Evolutionary conservation across 1,139 yeast genomes (phyloP), one percentile per base, ranked within the genome.

Genomic region (Protomyces pachydermus): DNA sequence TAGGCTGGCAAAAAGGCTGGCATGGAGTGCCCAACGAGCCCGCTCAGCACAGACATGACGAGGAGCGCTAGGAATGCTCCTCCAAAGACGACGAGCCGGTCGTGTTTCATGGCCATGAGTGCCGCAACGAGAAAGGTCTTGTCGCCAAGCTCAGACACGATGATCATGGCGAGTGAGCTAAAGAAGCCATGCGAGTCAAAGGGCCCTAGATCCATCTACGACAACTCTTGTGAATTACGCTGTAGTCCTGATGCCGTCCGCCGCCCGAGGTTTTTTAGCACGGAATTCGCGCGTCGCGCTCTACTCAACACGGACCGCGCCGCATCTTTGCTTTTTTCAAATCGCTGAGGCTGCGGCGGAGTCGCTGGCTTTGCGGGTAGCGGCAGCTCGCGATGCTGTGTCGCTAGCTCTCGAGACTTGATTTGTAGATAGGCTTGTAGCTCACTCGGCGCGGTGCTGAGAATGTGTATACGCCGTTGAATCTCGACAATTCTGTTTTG

Each of bases 81-180:
- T 10, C 91, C 80, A 73, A 93, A 91, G 18, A 93, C 98, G 56
- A 90, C 81, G 70, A 83, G 71, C 72, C 96, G 81, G 25, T 91
- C 83, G 76, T 91, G 87, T 73, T 89, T 87, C 98, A 95, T 93
- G 42, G 98, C 97, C 97, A 93, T 91, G 69, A 93, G 81, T 1
- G 98, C 98, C 35, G 98, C 97, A 70, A 95, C 91, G 70, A 93
- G 81, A 73, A 93, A 93, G 0, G 99, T 93, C 78, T 93, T 95
- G 76, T 93, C 99, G 65, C 98, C 98, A 67, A 95, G 86, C 75
- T 93, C 99, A 34, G 96, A 88, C 35, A 91, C 88, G 52, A 89
- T 78, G 72, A 93, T 93, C 98, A 93, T 93, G 64, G 62, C 62
- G 53, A 58, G 62, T 35, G 56, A 38, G 23, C 56, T 34, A 45